These are phyloP conservation scores for Pythium aphanidermatum DNA, from an alignment of 352 stramenopile species.

Conservation along the genomic window DNA sequence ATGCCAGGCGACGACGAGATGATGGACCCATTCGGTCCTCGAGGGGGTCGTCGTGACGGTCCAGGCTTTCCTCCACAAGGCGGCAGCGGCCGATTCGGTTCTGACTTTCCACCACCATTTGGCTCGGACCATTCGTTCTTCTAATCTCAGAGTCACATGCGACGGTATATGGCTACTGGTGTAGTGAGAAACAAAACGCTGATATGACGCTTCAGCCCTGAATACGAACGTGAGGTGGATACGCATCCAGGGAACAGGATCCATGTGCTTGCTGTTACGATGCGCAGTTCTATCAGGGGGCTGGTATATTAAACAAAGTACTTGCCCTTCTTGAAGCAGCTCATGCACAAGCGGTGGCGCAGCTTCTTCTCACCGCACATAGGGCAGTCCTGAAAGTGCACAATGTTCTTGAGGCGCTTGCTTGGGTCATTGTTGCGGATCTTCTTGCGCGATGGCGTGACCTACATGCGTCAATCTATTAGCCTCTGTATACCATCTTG, in stretches of 20 bases:
- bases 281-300: no score
- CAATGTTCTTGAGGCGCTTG: constrained; percentile 88
- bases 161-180: not conserved
- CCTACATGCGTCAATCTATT: no score
- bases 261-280: no score
- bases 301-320: constrained; percentile 73
- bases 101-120: constrained; percentile 37
- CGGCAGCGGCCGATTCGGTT: constrained; percentile 23
- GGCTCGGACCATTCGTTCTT: constrained; percentile 69
- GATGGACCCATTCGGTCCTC: constrained; percentile 43
- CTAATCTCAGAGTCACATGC: constrained; percentile 12
- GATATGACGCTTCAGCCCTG: no score
- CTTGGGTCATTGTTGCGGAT: constrained; percentile 85
- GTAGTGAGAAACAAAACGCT: not conserved
- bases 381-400: constrained; percentile 83
- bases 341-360: constrained; percentile 86
- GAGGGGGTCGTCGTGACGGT: constrained; percentile 16
- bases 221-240: no score
- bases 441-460: constrained; percentile 81
- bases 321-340: constrained; percentile 90
- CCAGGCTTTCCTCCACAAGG: constrained; percentile 18
- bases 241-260: no score
- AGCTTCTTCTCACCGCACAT: constrained; percentile 86
- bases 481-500: no score
- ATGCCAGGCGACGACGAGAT: constrained; percentile 66